Conservation (phyloP, 2,329 filamentous ascomycete species). For the Xylaria multiplex region DNA sequence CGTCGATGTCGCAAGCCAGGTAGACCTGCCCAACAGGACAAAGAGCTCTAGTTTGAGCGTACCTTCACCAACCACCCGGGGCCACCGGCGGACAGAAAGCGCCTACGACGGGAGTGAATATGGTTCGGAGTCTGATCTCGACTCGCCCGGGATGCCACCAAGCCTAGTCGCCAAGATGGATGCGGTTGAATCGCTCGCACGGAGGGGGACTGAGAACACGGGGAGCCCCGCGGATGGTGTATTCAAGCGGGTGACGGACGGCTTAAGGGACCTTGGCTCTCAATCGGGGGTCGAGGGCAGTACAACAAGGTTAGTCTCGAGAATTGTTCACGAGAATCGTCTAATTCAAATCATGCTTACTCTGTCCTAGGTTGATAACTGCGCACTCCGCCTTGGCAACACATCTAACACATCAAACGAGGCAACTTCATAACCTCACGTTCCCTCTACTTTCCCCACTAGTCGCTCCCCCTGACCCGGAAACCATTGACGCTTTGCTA, state of each 20-base stretch:
- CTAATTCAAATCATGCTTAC: slow-evolving; percentile 17
- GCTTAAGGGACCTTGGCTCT: slow-evolving; percentile 76
- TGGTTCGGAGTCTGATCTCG: slow-evolving; percentile 76
- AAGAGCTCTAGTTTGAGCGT: slow-evolving; percentile 57
- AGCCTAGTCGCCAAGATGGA: slow-evolving; percentile 76
- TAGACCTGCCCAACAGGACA: slow-evolving; percentile 43
- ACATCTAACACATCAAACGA: slow-evolving; percentile 79
- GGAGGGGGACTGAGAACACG: slow-evolving; percentile 72
- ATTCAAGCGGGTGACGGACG: slow-evolving; percentile 73
- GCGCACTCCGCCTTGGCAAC: slow-evolving; percentile 79
- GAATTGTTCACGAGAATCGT: slow-evolving; percentile 10
- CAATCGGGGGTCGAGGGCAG: slow-evolving; percentile 78
- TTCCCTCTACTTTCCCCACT: slow-evolving; percentile 77
- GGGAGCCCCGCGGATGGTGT: slow-evolving; percentile 73
- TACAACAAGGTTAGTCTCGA: slow-evolving; percentile 68
- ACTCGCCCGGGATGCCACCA: slow-evolving; percentile 73
- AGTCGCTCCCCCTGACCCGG: slow-evolving; percentile 68
- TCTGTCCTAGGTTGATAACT: slow-evolving; percentile 71
- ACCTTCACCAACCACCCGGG: slow-evolving; percentile 54
- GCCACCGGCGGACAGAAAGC: slow-evolving; percentile 64
- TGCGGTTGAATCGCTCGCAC: slow-evolving; percentile 75
- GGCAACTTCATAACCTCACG: slow-evolving; percentile 77
- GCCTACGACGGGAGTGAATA: slow-evolving; percentile 80
- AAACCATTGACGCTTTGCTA: slow-evolving; percentile 74
- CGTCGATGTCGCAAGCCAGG: slow-evolving; percentile 54